Evolutionary conservation across 2,329 filamentous ascomycete genomes (phyloP).

Genomic region (Monilinia polystroma): DNA sequence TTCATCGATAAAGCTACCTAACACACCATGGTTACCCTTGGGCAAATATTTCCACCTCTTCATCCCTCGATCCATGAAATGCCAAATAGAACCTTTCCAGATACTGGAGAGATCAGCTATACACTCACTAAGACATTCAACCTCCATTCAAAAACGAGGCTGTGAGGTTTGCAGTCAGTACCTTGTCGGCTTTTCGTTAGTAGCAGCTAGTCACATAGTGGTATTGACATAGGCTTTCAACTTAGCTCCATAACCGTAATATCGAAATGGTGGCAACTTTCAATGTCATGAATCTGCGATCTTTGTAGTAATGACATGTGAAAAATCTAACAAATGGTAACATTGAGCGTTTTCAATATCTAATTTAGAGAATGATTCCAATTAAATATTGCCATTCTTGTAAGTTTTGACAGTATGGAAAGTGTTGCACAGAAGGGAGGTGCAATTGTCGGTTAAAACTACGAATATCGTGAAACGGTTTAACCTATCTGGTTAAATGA

Average conservation of each 20-base stretch:
- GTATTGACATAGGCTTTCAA: neutral
- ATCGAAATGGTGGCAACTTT: neutral
- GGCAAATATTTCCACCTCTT: neutral
- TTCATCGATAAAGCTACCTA: too few relatives aligned
- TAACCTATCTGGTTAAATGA: neutral
- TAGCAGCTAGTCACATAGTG: neutral
- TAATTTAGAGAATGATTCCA: neutral
- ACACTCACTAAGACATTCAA: neutral
- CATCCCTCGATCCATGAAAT: neutral
- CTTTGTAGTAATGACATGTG: neutral
- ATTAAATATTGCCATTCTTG: neutral
- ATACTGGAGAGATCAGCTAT: neutral
- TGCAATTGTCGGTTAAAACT: neutral
- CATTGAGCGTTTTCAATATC: neutral
- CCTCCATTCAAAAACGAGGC: slow-evolving; percentile 11
- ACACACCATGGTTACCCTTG: too few relatives aligned
- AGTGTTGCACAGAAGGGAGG: neutral
- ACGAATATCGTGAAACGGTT: neutral
- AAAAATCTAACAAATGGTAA: neutral
- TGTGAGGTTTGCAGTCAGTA: neutral
- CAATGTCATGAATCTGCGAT: neutral
- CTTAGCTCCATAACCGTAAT: neutral
- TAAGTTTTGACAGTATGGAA: neutral
- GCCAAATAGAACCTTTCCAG: neutral
- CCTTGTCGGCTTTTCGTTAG: neutral